phyloP scores from a whole-genome alignment of 352 stramenopile species.

The Blastocystis sp. region DNA sequence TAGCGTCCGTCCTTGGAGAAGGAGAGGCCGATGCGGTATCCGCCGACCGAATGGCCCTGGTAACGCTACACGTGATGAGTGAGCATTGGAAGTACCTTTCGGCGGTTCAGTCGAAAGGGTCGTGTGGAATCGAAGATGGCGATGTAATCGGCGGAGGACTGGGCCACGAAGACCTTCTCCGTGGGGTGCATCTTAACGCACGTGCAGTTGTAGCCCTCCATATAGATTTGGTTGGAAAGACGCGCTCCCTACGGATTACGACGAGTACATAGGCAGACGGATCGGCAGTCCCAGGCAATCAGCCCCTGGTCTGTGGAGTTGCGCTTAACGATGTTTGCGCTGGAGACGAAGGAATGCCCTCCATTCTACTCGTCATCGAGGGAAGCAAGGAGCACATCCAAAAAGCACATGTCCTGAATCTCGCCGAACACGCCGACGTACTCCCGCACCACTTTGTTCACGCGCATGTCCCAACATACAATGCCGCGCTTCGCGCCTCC shows the following conservation, averaged over 20 bases:
- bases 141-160: conserved; percentile 46
- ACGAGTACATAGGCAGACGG: neutral
- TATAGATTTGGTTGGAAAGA: conserved; percentile 54
- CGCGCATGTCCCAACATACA: conserved; percentile 56
- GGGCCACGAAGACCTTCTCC: conserved; percentile 40
- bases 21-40: conserved; percentile 35
- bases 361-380: neutral
- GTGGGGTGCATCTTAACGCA: conserved; percentile 46
- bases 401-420: conserved; percentile 49
- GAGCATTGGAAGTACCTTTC: neutral
- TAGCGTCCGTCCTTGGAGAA: conserved; percentile 41
- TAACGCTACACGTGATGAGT: conserved; percentile 19
- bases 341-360: conserved; percentile 41
- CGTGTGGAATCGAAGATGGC: conserved; percentile 48
- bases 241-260: conserved; percentile 7
- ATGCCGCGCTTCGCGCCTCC: conserved; percentile 21
- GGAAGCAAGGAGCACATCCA: conserved; percentile 20
- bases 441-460: conserved; percentile 13
- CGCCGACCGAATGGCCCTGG: conserved; percentile 15
- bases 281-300: conserved; percentile 50
- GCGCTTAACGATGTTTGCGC: conserved; percentile 20
- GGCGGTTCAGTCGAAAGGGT: conserved; percentile 38
- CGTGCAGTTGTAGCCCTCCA: conserved; percentile 35
- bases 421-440: conserved; percentile 51
- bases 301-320: conserved; percentile 50